A percentile compares a stretch with the other conserved stretches of the same genome.
Evolutionary conservation across 169 alveolate genomes (phyloP).

Genomic region (Plasmodium falciparum): DNA sequence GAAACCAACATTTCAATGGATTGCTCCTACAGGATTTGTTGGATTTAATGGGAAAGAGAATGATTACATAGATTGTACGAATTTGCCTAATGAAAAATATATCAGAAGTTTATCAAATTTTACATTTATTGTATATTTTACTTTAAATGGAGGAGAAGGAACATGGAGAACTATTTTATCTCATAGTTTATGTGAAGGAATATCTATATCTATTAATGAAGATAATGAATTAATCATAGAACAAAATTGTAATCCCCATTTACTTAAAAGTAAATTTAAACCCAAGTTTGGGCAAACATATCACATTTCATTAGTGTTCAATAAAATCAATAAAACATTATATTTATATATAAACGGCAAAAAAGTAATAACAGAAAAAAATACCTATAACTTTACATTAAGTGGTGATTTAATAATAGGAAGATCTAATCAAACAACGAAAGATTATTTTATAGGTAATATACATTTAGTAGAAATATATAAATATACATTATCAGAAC

Average conservation of each 20-base stretch:
- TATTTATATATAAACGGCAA: constrained; percentile 72
- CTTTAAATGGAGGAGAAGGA: constrained; percentile 77
- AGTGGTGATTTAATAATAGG: constrained; percentile 79
- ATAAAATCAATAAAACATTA: constrained; percentile 69
- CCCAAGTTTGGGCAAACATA: constrained; percentile 83
- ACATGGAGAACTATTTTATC: constrained; percentile 79
- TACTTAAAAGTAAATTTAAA: constrained; percentile 81
- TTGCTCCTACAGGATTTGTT: constrained; percentile 34
- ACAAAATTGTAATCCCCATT: constrained; percentile 87
- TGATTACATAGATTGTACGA: constrained; percentile 79
- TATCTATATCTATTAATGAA: constrained; percentile 84
- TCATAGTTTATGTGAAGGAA: constrained; percentile 88
- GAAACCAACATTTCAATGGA: constrained; percentile 76
- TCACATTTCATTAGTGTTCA: constrained; percentile 31
- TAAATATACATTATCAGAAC: constrained; percentile 80
- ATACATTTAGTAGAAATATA: constrained; percentile 78
- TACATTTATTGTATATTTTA: constrained; percentile 80
- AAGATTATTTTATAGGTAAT: constrained; percentile 82
- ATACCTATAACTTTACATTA: constrained; percentile 43
- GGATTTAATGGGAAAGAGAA: constrained; percentile 83
- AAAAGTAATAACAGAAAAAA: constrained; percentile 13
- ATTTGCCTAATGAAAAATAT: constrained; percentile 83
- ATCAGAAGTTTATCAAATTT: constrained; percentile 80
- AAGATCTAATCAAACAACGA: constrained; percentile 75
- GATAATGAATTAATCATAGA: constrained; percentile 86